Base-by-base conservation (phyloP, 257 asterid genomes). In the Henckelia pumila region DNA sequence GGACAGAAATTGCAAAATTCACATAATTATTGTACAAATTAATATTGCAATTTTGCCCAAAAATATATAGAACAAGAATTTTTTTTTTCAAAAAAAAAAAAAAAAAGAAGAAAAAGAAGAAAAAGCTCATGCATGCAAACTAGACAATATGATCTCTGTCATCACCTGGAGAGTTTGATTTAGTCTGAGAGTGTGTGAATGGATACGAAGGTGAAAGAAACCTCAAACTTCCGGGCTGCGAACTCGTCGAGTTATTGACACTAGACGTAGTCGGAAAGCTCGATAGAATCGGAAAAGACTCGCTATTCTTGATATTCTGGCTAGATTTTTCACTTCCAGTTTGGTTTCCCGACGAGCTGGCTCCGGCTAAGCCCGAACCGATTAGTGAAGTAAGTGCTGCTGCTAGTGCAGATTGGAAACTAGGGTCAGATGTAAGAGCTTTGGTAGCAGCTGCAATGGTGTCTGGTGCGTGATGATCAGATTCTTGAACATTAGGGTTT, bases 401-500 rank as follows among this genome's bases (percentile, higher is more conserved):
- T n/a, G 95, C 98, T 69, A 90, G 72, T 24, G 91, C 97, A 21
- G 96, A 90, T 66, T 86, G 97, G 75, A 93, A 93, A 56, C 73
- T 85, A 0, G 98, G 98, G 73, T 93, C 89, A 0, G 97, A 82
- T 14, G 97, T 81, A 22, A 93, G 83, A 2, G 95, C 98, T 75
- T 89, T 89, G 0, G 98, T 92, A 17, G 98, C 98, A 16, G 97
- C 98, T 21, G 95, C 89, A 30, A 93, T 75, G 8, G 94, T 79
- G 58, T 89, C 98, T n/a, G 84, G 83, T 17, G 76, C 74, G 4
- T 83, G 68, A 62, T 83, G 68, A 62, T 47, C 55, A 4, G 76
- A 56, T 28, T 77, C 80, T 26, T 84, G 95, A 59, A 76, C 0
- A 33, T 69, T 71, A 44, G 74, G 69, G 77, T 56, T 83, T 37